Conservation (phyloP, 805 yeast species). For the Kregervanrija pseudodelftensis region DNA sequence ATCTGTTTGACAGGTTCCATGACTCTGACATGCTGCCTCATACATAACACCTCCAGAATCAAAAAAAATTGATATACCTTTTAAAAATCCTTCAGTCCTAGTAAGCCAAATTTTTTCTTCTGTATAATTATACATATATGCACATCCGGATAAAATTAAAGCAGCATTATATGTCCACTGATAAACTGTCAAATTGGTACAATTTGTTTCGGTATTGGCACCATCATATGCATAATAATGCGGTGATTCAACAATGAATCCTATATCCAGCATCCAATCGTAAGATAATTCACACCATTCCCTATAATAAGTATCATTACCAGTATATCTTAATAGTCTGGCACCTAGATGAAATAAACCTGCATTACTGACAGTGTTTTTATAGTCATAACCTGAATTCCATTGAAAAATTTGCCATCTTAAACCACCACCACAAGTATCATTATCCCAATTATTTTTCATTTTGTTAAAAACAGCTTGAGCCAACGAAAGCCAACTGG, state of each 20-base stretch:
- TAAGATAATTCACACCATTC: conserved; percentile 71
- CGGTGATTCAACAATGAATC: conserved; percentile 36
- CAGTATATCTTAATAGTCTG: conserved; percentile 75
- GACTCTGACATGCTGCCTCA: conserved; percentile 78
- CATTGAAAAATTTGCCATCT: conserved; percentile 95
- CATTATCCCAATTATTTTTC: conserved; percentile 80
- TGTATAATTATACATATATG: conserved; percentile 72
- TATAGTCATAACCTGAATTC: conserved; percentile 92
- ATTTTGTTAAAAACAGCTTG: conserved; percentile 90
- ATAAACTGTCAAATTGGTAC: conserved; percentile 48
- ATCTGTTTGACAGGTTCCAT: conserved; percentile 66
- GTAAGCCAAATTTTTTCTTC: conserved; percentile 56
- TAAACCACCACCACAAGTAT: conserved; percentile 76
- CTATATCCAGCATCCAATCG: conserved; percentile 65
- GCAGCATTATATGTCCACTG: conserved; percentile 92
- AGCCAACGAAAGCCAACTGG: conserved; percentile 76
- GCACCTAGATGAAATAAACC: conserved; percentile 84
- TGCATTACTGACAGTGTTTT: conserved; percentile 88
- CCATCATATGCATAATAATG: conserved; percentile 60
- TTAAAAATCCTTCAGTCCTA: conserved; percentile 48
- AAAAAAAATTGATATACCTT: conserved; percentile 54
- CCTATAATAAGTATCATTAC: conserved; percentile 56
- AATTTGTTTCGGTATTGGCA: conserved; percentile 50
- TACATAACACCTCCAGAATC: conserved; percentile 46
- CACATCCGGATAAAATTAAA: conserved; percentile 68